phyloP scores from a whole-genome alignment of 305 asterid species.

The Fraxinus xanthoxyloides region DNA sequence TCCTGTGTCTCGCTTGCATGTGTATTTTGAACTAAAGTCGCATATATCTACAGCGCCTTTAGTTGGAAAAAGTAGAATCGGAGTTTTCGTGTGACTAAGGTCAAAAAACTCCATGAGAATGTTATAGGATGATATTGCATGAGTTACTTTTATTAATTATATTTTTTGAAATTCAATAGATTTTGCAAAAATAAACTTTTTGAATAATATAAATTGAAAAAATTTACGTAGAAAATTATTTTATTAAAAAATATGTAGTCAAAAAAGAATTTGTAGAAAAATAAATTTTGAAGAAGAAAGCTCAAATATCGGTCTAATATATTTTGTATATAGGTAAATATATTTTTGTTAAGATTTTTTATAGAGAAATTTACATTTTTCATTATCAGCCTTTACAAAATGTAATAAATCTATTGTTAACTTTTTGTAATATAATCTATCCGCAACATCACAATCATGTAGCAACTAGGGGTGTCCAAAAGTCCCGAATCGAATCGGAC shows the following conservation, averaged over 20 bases:
- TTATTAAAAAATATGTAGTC: neutral
- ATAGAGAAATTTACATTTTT: neutral
- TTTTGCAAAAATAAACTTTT: neutral
- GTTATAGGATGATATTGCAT: neutral
- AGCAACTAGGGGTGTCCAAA: too few species aligned
- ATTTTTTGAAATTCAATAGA: neutral
- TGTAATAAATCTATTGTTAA: too few species aligned
- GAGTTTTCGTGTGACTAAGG: too few species aligned
- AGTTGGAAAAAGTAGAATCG: neutral
- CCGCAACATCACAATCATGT: too few species aligned
- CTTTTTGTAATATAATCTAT: too few species aligned
- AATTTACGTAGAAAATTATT: too few species aligned
- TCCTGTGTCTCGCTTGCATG: neutral
- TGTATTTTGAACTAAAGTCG: neutral
- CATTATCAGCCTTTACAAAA: too few species aligned
- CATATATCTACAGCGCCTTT: neutral
- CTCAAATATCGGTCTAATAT: neutral
- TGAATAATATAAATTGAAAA: too few species aligned
- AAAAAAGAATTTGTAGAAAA: neutral
- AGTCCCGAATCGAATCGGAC: too few species aligned
- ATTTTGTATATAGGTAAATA: too few species aligned
- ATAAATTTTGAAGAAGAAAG: neutral
- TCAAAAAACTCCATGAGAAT: too few species aligned
- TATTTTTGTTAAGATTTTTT: too few species aligned
- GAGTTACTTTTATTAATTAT: neutral